These are phyloP conservation scores for Pythium chondricola DNA, from an alignment of 352 stramenopile species.

Conservation along the genomic window DNA sequence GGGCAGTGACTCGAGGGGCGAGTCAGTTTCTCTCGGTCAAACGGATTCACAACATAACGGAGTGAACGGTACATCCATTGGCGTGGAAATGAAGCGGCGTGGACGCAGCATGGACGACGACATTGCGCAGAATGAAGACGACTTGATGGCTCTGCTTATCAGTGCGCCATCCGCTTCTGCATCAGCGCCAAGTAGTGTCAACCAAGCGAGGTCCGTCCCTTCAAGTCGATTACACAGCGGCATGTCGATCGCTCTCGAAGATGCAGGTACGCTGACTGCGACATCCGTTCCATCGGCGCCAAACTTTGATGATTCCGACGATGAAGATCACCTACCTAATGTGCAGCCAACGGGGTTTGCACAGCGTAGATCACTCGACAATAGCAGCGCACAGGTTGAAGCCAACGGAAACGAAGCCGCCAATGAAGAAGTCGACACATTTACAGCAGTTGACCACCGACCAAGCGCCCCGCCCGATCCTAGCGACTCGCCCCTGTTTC, in stretches of 20 bases:
- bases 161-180: not conserved
- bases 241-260: conserved; percentile 1
- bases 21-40: too few species aligned
- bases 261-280: conserved; percentile 3
- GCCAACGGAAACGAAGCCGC: not conserved
- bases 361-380: too few species aligned
- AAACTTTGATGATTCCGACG: conserved; percentile 35
- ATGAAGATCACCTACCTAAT: conserved; percentile 14
- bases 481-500: conserved; percentile 17
- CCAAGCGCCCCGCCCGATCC: conserved; percentile 2
- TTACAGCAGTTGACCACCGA: not conserved
- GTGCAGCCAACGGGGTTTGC: conserved; percentile 9
- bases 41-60: too few species aligned
- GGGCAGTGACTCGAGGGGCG: conserved; percentile 15
- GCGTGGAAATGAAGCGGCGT: not conserved
- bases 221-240: conserved; percentile 12
- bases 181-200: too few species aligned
- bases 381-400: too few species aligned
- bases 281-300: conserved; percentile 29
- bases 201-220: too few species aligned
- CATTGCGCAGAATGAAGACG: conserved; percentile 54
- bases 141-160: conserved; percentile 40
- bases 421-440: not conserved
- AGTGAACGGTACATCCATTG: not conserved
- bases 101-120: conserved; percentile 23